These are phyloP conservation scores for Chaetomium cochliodes DNA, from an alignment of 495 filamentous ascomycete species.

Conservation along the genomic window DNA sequence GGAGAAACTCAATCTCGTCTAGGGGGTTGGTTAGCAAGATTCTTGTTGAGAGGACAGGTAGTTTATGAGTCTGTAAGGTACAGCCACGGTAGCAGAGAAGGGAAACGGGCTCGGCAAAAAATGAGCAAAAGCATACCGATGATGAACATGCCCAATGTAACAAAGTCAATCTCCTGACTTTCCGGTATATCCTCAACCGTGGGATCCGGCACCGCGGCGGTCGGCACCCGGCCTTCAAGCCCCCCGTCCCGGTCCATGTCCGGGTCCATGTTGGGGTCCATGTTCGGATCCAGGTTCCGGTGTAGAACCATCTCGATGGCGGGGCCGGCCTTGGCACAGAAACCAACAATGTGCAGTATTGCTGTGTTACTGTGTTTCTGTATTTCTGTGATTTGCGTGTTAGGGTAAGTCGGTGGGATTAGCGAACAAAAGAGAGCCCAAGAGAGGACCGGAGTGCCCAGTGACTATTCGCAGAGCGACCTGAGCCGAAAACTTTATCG, in stretches of 20 bases:
- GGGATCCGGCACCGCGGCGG: conserved; percentile 5
- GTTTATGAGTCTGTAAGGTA: too few species aligned
- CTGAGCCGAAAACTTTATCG: neutral
- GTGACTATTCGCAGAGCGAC: neutral
- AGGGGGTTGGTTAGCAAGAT: neutral
- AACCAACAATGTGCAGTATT: neutral
- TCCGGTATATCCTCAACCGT: neutral
- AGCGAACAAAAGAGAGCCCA: neutral
- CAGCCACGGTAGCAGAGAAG: neutral
- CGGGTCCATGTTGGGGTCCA: neutral
- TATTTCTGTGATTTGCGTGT: neutral
- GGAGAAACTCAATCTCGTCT: conserved; percentile 89
- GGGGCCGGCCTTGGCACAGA: conserved; percentile 4
- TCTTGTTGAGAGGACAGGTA: too few species aligned
- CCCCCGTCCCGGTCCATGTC: conserved; percentile 5
- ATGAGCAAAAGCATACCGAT: conserved; percentile 59
- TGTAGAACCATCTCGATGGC: conserved; percentile 3
- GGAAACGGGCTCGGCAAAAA: too few species aligned
- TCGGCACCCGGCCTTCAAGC: neutral
- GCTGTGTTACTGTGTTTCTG: too few species aligned
- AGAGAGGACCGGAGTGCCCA: neutral
- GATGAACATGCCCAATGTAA: conserved; percentile 93
- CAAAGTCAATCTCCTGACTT: conserved; percentile 65
- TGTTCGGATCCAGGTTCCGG: neutral
- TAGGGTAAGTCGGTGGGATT: neutral